These are phyloP conservation scores for Fomitiporia mediterranea DNA, from an alignment of 1,284 basidiomycete species.

Conservation along the genomic window DNA sequence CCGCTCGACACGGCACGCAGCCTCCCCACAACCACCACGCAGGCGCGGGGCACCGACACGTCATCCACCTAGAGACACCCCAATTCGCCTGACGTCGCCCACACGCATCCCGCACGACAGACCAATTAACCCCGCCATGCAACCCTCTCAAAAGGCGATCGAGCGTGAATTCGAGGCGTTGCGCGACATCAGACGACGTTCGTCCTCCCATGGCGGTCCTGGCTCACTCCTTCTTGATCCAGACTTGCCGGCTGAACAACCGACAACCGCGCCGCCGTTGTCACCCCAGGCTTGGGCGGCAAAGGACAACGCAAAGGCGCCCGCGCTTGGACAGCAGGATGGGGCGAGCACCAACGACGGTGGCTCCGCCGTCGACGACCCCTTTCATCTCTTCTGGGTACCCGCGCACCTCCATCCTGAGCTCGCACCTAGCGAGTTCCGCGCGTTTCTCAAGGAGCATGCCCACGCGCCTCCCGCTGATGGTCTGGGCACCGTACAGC, in stretches of 20 bases:
- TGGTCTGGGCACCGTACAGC: conserved; percentile 33
- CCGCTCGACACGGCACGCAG: too few relatives aligned
- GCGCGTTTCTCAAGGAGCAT: conserved; percentile 92
- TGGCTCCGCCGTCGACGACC: conserved; percentile 49
- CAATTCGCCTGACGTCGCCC: not conserved
- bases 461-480: conserved; percentile 52
- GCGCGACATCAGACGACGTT: conserved; percentile 77
- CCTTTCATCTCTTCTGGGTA: conserved; percentile 93
- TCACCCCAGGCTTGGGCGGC: conserved; percentile 51
- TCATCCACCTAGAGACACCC: not conserved
- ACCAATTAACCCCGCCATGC: too few relatives aligned
- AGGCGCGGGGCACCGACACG: too few relatives aligned
- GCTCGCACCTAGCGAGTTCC: conserved; percentile 94
- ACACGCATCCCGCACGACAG: too few relatives aligned
- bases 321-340: conserved; percentile 40
- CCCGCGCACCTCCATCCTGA: conserved; percentile 95
- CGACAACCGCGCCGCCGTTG: conserved; percentile 28
- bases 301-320: conserved; percentile 39
- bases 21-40: too few relatives aligned
- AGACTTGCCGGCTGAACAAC: conserved; percentile 69
- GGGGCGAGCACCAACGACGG: conserved; percentile 32
- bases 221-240: conserved; percentile 81
- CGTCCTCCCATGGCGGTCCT: conserved; percentile 64
- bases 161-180: conserved; percentile 83
- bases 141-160: conserved; percentile 80